Conservation (phyloP, 1,139 yeast genomes). For the Hyphopichia buzzinii region DNA sequence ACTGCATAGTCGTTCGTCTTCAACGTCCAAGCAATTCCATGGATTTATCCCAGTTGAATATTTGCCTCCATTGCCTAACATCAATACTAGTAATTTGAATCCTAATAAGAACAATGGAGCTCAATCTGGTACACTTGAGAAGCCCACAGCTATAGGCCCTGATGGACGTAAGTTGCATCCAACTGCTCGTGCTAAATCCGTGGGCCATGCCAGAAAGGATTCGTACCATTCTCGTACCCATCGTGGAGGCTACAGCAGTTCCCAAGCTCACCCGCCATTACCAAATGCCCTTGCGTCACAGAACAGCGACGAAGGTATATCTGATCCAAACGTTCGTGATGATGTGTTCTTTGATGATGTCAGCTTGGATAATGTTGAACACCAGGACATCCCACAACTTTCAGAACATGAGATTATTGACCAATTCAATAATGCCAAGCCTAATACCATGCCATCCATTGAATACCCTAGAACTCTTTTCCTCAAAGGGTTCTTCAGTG, state of each 20-base stretch:
- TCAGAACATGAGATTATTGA: slow-evolving; percentile 65
- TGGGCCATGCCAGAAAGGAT: slow-evolving; percentile 75
- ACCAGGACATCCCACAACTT: slow-evolving; percentile 38
- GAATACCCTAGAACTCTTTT: slow-evolving; percentile 90
- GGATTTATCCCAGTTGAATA: slow-evolving; percentile 48
- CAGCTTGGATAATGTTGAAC: slow-evolving; percentile 46
- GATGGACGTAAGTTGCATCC: slow-evolving; percentile 53
- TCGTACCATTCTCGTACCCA: slow-evolving; percentile 33
- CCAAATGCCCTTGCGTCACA: slow-evolving; percentile 47
- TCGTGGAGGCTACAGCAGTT: slow-evolving; percentile 1
- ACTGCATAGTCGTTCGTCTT: slow-evolving; percentile 31
- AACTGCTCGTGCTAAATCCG: slow-evolving; percentile 84
- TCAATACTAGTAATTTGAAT: slow-evolving; percentile 28
- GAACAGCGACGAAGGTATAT: slow-evolving; percentile 41
- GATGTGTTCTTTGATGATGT: slow-evolving; percentile 70
- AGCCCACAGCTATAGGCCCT: not conserved
- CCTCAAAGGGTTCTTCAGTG: slow-evolving; percentile 92
- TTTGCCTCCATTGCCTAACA: slow-evolving; percentile 49
- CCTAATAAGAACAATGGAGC: slow-evolving; percentile 8
- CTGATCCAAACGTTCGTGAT: slow-evolving; percentile 15
- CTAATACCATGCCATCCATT: slow-evolving; percentile 87
- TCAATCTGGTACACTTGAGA: not conserved
- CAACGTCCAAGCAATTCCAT: slow-evolving; percentile 27
- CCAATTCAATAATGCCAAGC: slow-evolving; percentile 67
- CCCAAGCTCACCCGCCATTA: slow-evolving; percentile 43